These are phyloP conservation scores for Ceratocystis cacaofunesta DNA, from an alignment of 2,329 filamentous ascomycete species.

Conservation along the genomic window DNA sequence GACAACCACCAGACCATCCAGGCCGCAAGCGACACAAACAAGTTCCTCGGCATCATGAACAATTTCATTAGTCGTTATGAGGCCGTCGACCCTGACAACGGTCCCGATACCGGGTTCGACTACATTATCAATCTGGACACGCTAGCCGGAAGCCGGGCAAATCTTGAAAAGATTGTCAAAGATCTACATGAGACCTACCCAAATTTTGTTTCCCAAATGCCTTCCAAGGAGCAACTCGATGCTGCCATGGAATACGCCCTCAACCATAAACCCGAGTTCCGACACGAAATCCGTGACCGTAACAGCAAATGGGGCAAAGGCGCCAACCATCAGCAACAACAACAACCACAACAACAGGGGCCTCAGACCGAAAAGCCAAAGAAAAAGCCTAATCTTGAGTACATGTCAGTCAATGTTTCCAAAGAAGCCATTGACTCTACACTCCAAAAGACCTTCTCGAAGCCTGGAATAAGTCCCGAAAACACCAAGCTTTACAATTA, in stretches of 20 bases:
- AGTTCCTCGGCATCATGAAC: constrained; percentile 86
- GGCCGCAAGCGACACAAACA: constrained; percentile 54
- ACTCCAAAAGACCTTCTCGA: constrained; percentile 56
- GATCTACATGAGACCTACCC: constrained; percentile 66
- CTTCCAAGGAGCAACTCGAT: constrained; percentile 60
- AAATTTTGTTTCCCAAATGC: constrained; percentile 55
- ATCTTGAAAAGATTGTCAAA: constrained; percentile 65
- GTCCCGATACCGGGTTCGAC: constrained; percentile 75
- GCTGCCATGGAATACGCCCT: constrained; percentile 60
- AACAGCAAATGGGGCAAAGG: constrained; percentile 24
- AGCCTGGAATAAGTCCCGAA: constrained; percentile 30
- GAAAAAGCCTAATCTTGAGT: constrained; percentile 39
- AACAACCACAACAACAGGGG: constrained; percentile 20
- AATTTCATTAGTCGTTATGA: constrained; percentile 82
- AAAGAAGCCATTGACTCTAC: constrained; percentile 32
- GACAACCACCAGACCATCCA: constrained; percentile 98
- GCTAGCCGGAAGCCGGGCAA: constrained; percentile 59
- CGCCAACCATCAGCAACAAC: constrained; percentile 22
- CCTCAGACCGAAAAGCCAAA: constrained; percentile 23
- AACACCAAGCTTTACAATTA: constrained; percentile 49
- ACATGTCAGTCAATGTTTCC: constrained; percentile 38
- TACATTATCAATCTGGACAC: constrained; percentile 74
- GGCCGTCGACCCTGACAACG: constrained; percentile 46
- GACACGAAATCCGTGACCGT: constrained; percentile 55
- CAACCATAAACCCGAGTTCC: constrained; percentile 61